A percentile compares a stretch with the other conserved stretches of the same genome.
These are phyloP conservation scores for Alternaria tenuissima DNA, from an alignment of 2,329 filamentous ascomycete species.

Conservation along the genomic window DNA sequence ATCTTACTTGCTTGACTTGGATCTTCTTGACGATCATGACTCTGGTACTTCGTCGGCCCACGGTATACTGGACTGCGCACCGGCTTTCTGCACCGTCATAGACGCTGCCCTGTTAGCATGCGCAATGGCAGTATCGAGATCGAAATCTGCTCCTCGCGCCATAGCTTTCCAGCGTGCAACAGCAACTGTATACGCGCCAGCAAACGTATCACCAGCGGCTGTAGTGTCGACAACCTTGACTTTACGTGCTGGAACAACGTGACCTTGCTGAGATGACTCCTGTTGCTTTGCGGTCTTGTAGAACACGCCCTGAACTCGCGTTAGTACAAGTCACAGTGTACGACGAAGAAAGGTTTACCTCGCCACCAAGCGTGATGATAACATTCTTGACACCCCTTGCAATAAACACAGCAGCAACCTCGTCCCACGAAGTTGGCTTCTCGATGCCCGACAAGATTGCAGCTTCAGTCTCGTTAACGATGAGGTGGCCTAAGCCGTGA, in stretches of 20 bases:
- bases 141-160: conserved; percentile 53
- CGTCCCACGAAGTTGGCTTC: conserved; percentile 43
- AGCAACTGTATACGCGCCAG: conserved; percentile 83
- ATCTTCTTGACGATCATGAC: conserved; percentile 11
- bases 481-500: conserved; percentile 74
- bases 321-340: conserved; percentile 26
- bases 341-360: conserved; percentile 58
- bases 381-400: conserved; percentile 75
- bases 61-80: conserved; percentile 73
- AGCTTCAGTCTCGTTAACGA: conserved; percentile 92
- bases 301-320: conserved; percentile 46
- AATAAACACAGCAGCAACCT: conserved; percentile 64
- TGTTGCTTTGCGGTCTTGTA: conserved; percentile 57
- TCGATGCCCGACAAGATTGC: conserved; percentile 70
- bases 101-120: conserved; percentile 70
- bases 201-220: conserved; percentile 92
- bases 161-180: conserved; percentile 63
- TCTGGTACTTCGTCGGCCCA: conserved; percentile 64
- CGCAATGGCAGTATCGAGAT: conserved; percentile 66
- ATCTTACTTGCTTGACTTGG: neutral
- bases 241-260: conserved; percentile 68
- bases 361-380: conserved; percentile 82
- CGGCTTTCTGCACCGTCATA: conserved; percentile 70
- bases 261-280: conserved; percentile 53
- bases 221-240: conserved; percentile 90